phyloP scores from a whole-genome alignment of 2,329 filamentous ascomycete genomes.

The Rachicladosporium sp. region DNA sequence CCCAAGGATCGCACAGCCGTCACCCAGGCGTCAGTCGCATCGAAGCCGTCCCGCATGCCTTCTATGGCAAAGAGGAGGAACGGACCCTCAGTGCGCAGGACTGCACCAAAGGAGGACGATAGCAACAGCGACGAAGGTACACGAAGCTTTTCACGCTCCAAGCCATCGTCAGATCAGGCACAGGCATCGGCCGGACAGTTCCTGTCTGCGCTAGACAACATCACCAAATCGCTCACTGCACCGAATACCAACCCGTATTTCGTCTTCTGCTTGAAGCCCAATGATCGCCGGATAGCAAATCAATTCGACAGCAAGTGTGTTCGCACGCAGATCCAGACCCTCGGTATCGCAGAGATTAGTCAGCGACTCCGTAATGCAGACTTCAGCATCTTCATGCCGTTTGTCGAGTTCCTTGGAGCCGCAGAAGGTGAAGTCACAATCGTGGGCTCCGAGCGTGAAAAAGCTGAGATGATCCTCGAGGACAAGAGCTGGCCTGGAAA shows the following conservation, averaged over 20 bases:
- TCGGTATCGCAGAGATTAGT: slow-evolving; percentile 94
- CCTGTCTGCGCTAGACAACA: slow-evolving; percentile 74
- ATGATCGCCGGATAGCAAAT: slow-evolving; percentile 91
- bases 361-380: slow-evolving; percentile 85
- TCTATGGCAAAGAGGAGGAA: slow-evolving; percentile 80
- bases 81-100: slow-evolving; percentile 39
- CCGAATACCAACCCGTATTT: slow-evolving; percentile 88
- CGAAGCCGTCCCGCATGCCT: slow-evolving; percentile 82
- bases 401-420: slow-evolving; percentile 85
- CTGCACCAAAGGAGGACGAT: slow-evolving; percentile 29
- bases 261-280: slow-evolving; percentile 93
- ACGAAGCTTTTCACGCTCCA: slow-evolving; percentile 25
- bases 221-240: slow-evolving; percentile 73
- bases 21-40: slow-evolving; percentile 92
- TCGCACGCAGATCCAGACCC: slow-evolving; percentile 81
- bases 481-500: slow-evolving; percentile 87
- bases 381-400: slow-evolving; percentile 90
- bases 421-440: slow-evolving; percentile 73
- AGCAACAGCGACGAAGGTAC: slow-evolving; percentile 29
- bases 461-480: slow-evolving; percentile 80
- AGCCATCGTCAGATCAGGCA: slow-evolving; percentile 37
- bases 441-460: slow-evolving; percentile 84
- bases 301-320: slow-evolving; percentile 99
- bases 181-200: slow-evolving; percentile 92
- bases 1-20: slow-evolving; percentile 82